Conservation (phyloP, 208 protist species). For the Leishmania tarentolae region DNA sequence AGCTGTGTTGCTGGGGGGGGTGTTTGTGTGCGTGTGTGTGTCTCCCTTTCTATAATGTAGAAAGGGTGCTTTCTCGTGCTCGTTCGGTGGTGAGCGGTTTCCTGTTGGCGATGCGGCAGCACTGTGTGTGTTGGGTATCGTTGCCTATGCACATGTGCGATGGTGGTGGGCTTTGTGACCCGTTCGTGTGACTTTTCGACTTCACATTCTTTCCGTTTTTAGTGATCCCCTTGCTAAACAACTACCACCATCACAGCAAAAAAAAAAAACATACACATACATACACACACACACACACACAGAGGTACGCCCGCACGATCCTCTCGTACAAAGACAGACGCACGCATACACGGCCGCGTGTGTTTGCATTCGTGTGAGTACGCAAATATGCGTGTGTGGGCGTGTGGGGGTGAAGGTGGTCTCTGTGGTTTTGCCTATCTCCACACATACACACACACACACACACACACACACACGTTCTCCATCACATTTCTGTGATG, state of each 20-base stretch:
- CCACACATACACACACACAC: too few relatives aligned
- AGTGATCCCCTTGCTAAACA: not conserved
- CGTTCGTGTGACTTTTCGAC: not conserved
- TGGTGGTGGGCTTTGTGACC: too few relatives aligned
- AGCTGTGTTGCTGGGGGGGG: not conserved
- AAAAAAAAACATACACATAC: not conserved
- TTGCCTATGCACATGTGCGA: not conserved
- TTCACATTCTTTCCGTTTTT: not conserved
- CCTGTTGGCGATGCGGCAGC: not conserved
- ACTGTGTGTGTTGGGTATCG: not conserved
- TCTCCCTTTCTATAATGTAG: not conserved
- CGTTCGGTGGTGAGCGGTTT: not conserved
- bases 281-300: not conserved
- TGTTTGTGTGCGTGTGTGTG: conserved; percentile 2
- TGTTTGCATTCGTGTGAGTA: not conserved
- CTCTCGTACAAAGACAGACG: not conserved
- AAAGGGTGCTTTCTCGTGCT: not conserved
- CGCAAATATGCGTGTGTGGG: conserved; percentile 2
- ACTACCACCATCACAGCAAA: too few relatives aligned
- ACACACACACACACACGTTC: not conserved
- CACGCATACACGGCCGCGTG: too few relatives aligned
- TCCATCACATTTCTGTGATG: not conserved
- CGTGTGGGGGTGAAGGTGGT: not conserved
- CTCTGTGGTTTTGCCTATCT: too few relatives aligned
- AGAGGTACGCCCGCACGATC: too few relatives aligned